Conservation (phyloP, 176 grass and related monocot species). For the Ensete glaucum region DNA sequence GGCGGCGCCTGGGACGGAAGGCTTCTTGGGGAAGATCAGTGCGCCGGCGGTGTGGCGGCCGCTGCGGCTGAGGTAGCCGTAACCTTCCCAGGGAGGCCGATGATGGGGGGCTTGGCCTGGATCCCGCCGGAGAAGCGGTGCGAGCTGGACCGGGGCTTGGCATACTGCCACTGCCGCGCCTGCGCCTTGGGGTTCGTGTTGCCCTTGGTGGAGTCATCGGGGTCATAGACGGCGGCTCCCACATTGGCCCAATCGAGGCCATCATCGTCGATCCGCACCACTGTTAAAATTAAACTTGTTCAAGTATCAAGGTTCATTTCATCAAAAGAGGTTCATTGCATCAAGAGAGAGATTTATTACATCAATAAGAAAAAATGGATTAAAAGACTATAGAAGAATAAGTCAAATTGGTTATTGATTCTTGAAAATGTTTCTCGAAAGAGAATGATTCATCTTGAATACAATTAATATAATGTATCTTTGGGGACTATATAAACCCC, state of each 20-base stretch:
- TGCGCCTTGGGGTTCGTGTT: slow-evolving; percentile 82
- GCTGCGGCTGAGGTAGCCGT: slow-evolving; percentile 6
- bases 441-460: no score
- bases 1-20: slow-evolving; percentile 21
- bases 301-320: no score
- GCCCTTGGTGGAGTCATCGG: slow-evolving; percentile 65
- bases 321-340: no score
- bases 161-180: not conserved
- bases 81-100: slow-evolving; percentile 42
- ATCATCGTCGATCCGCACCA: slow-evolving; percentile 31
- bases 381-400: no score
- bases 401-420: no score
- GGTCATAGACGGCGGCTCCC: slow-evolving; percentile 55
- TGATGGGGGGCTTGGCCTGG: slow-evolving; percentile 34
- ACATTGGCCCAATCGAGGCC: slow-evolving; percentile 45
- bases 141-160: slow-evolving; percentile 16
- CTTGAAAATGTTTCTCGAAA: no score
- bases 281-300: no score
- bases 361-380: no score
- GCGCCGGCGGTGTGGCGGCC: slow-evolving; percentile 14
- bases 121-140: slow-evolving; percentile 66
- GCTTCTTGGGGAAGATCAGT: slow-evolving; percentile 52
- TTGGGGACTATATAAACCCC: no score
- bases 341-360: no score
- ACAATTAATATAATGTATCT: no score